Evolutionary conservation across 495 filamentous ascomycete genomes (phyloP), one percentile per base, ranked within the genome.

Genomic region (Xanthoparmelia taractica): DNA sequence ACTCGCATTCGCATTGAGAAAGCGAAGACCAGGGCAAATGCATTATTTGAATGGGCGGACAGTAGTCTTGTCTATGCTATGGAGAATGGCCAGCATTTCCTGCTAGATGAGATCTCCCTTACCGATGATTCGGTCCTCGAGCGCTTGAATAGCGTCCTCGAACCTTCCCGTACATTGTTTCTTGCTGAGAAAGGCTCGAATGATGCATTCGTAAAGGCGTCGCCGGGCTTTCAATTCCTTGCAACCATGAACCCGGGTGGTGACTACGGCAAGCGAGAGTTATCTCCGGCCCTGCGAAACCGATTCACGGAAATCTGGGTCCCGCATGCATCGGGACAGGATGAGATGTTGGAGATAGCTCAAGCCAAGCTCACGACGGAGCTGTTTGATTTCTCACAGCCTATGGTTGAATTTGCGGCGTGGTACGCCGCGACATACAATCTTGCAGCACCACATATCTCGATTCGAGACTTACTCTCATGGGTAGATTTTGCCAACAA

Each of bases 241-340:
- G 93, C 95, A 20, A 99, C 95, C 4, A 99, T 99, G 95, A 99
- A 99, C 66, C 95, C 95, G 12, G 95, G 94, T 43, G 95, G 95
- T 60, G 95, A 99, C 69, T 97, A 96, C 72, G 95, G 95, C 61
- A 99, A 99, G 71, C 87, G 88, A 67, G 95, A 99, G 73, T 85
- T 99, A 54, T 97, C 95, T 4, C 92, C 93, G 8, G 95, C 95
- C 31, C 78, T 99, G 59, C 83, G 95, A 31, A 97, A 99, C 71
- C 87, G 95, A 47, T 97, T 99, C 76, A 99, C 95, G 0, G 95
- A 99, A 71, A 96, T 99, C 27, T 99, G 95, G 95, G 95, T 96
- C 0, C 91, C 94, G 5, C 79, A 91, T 4, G 76, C 79, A 52
- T 88, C 89, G 0, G 90, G 94, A 48, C 79, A 81, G 41, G 86